Evolutionary conservation across 352 stramenopile species (phyloP), one percentile per base, ranked within the genome.

Genomic region (Pythium sukuiense): DNA sequence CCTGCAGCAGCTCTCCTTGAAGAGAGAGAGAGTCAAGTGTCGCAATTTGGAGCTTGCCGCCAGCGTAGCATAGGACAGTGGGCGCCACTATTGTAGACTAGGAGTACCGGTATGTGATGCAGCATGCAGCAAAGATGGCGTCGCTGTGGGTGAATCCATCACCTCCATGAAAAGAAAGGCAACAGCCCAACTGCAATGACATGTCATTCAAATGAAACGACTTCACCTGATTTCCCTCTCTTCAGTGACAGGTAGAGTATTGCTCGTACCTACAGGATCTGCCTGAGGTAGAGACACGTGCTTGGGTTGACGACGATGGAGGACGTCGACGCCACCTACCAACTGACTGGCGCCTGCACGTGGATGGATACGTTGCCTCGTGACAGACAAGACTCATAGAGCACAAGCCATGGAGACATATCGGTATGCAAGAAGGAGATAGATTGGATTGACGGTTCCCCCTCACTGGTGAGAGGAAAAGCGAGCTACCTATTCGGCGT

Each of bases 401-500:
- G n/a, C n/a, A 50, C 43, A 30, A 27, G n/a, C 16, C 43, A 50
- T 29, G n/a, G 18, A 50, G 43, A 5, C 8, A 5, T 2, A 29
- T 29, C 6, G 43, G n/a, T 20, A 50, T 50, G 43, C 43, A 50
- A 27, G 43, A 24, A 24, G 43, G 20, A 48, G n/a, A 50, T 50
- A 50, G 43, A 50, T 50, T 27, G 43, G 43, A 50, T 50, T 50
- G 43, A 50, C 43, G 43, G 18, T 49, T 50, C 43, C 43, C 43
- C 20, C 18, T 24, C 6, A 29, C 16, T 50, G 43, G 20, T 14
- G n/a, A n/a, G 43, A 7, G 43, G 43, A n/a, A 29, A 50, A 50
- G 43, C 18, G 43, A 50, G 43, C 43, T 50, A 62, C 53, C 61
- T 68, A 68, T 37, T 68, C 43, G 61, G 33, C 43, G 61, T 56